Conservation (phyloP, 805 yeast genomes). For the Saturnispora saitoi region DNA sequence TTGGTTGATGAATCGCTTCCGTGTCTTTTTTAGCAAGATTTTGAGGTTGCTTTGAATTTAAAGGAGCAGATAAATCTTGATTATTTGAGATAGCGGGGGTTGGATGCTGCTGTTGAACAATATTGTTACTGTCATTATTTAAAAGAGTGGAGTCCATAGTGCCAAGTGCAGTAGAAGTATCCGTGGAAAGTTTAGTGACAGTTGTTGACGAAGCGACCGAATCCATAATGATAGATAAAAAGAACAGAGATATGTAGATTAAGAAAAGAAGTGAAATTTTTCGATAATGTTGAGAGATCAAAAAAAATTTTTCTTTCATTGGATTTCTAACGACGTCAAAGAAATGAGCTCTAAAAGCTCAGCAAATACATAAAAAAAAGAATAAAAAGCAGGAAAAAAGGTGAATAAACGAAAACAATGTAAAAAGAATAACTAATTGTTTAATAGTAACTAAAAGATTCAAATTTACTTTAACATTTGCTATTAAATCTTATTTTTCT, state of each 20-base stretch:
- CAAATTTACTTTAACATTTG: too few species aligned
- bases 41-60: background rate
- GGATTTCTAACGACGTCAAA: background rate
- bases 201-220: background rate
- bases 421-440: too few species aligned
- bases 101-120: background rate
- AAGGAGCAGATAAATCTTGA: background rate
- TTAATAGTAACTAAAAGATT: too few species aligned
- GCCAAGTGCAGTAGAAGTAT: background rate
- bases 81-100: background rate
- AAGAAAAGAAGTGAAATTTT: constrained; percentile 47
- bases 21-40: background rate
- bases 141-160: background rate
- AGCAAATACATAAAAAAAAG: background rate
- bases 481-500: too few species aligned
- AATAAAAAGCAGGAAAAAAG: background rate
- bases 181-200: background rate
- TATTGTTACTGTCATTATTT: background rate
- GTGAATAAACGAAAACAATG: too few species aligned
- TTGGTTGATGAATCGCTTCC: constrained; percentile 38
- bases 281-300: constrained; percentile 31
- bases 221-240: background rate
- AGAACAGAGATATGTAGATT: background rate
- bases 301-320: constrained; percentile 38
- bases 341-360: background rate